Evolutionary conservation across 371 early-diverging fungal genomes (phyloP), one percentile per base, ranked within the genome.

Genomic region (Mortierella sp.): DNA sequence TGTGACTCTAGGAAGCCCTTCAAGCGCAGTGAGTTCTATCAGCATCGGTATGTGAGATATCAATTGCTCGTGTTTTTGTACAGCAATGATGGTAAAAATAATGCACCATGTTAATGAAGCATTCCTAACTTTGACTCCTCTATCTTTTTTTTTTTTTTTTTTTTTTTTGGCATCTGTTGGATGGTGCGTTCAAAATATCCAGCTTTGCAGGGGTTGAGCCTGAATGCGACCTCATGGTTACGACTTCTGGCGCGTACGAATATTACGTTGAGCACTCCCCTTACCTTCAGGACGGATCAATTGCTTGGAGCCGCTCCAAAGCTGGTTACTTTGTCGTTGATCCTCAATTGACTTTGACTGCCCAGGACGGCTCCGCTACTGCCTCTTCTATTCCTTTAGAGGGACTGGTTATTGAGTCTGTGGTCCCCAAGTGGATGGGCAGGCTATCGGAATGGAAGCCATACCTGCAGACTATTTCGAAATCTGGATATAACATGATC

Each of bases 341-440:
- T 63, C 97, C 98, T 24, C 88, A 91, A 26, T 87, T 94, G 45
- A 72, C 63, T 37, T 83, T 94, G 43, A 68, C 70, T 22, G 54
- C 69, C 0, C 52, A 52, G 0, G 66, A 58, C 30, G 73, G 47
- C 22, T 67, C 77, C 5, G 14, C 30, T 8, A 24, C 60, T 0
- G 30, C 47, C 0, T 28, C 68, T 1, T 73, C 85, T 0, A 70
- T 90, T n/a, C 89, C 91, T 8, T 72, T 97, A 61, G 97, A 98
- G 80, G 97, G 93, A 5, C 87, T 99, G 16, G 92, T 91, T 64
- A 86, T 97, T 55, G 88, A 96, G 75, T 95, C 97, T 1, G 89
- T 97, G 37, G 91, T 96, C 4, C 97, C 98, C 22, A 98, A 98
- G 79, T 97, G 98, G 96, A 88, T 99, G 88, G 98, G 98, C 5